Percentiles rank a stretch among this genome's conserved stretches.
Evolutionary conservation across 331 rosid genomes (phyloP).

Genomic region (Malus hybrid): DNA sequence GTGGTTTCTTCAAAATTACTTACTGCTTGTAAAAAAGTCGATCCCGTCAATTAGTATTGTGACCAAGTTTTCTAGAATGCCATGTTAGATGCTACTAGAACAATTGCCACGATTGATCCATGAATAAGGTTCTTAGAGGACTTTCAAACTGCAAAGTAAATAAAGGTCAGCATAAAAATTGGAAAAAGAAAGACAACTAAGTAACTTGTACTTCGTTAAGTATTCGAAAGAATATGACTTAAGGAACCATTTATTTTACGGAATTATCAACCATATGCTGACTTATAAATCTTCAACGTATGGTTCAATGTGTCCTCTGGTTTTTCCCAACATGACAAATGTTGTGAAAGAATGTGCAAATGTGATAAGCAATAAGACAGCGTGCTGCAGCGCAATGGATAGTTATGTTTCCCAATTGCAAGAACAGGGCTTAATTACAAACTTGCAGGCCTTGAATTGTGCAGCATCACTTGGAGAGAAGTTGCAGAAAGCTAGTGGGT

Average conservation of each 20-base stretch:
- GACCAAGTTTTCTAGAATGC: constrained; percentile 54
- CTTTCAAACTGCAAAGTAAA: constrained; percentile 60
- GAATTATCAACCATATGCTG: constrained; percentile 5
- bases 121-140: constrained; percentile 49
- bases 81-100: constrained; percentile 43
- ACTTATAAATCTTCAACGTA: constrained; percentile 20
- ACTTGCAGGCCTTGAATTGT: constrained; percentile 67
- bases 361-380: constrained; percentile 26
- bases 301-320: constrained; percentile 54
- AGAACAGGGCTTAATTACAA: constrained; percentile 59
- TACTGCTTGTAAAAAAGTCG: constrained; percentile 51
- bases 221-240: not conserved
- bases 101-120: constrained; percentile 37
- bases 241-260: not conserved
- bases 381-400: constrained; percentile 50
- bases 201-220: not conserved
- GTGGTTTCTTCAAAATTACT: constrained; percentile 46
- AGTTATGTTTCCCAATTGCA: constrained; percentile 51
- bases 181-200: not conserved
- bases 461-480: constrained; percentile 51
- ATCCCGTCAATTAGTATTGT: constrained; percentile 57
- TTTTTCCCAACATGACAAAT: constrained; percentile 39
- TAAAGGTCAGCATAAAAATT: constrained; percentile 36
- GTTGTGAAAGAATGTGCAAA: constrained; percentile 41
- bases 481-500: constrained; percentile 45